Evolutionary conservation across 768 basidiomycete genomes (phyloP).

Genomic region (Chlorophyllum brunneum): DNA sequence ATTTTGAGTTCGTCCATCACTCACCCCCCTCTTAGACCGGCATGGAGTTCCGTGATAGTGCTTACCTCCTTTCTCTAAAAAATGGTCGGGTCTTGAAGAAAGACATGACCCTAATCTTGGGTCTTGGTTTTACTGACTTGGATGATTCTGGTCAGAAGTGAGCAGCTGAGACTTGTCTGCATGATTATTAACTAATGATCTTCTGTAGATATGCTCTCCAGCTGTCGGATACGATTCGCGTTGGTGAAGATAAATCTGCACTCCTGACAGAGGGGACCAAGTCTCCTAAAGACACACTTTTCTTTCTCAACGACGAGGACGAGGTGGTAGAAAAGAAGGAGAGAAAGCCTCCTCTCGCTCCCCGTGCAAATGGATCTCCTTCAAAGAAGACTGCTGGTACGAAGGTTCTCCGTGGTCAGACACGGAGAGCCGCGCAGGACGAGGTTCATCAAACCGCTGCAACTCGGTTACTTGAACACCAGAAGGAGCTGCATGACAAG

Average conservation of each 20-base stretch:
- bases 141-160: conserved; percentile 78
- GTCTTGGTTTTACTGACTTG: conserved; percentile 82
- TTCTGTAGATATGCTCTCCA: conserved; percentile 77
- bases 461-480: conserved; percentile 84
- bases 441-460: conserved; percentile 76
- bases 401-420: conserved; percentile 88
- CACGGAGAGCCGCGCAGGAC: conserved; percentile 81
- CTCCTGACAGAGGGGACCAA: conserved; percentile 85
- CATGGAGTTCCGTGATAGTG: conserved; percentile 89
- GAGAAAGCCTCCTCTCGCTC: conserved; percentile 48
- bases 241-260: conserved; percentile 60
- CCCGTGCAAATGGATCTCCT: conserved; percentile 64
- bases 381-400: conserved; percentile 73
- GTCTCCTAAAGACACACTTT: conserved; percentile 81
- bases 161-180: conserved; percentile 16
- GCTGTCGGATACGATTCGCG: conserved; percentile 82
- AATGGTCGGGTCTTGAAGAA: conserved; percentile 65
- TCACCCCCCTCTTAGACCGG: conserved; percentile 60
- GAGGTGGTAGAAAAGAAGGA: conserved; percentile 59
- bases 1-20: background rate
- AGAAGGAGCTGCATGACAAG: conserved; percentile 72
- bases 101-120: conserved; percentile 84
- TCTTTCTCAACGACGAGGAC: conserved; percentile 69
- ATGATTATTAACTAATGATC: background rate
- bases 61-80: conserved; percentile 80